Conservation (phyloP, 179 eudicot genomes). For the Amaranthus tricolor region DNA sequence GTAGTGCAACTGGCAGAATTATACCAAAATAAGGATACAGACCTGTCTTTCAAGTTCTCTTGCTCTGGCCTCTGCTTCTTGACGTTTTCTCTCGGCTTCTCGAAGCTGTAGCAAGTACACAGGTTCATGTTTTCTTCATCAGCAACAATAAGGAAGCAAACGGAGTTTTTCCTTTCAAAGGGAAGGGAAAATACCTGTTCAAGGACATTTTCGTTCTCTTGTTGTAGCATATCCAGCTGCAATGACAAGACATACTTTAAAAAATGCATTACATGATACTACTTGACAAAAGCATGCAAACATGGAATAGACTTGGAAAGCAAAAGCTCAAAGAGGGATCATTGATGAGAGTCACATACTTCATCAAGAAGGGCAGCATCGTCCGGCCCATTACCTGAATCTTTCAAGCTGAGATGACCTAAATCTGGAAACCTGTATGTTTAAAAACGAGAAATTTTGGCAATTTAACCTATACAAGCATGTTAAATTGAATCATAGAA, state of each 20-base stretch:
- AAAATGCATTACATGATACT: background rate
- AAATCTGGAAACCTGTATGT: slow-evolving; percentile 63
- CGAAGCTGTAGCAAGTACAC: slow-evolving; percentile 58
- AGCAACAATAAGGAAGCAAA: slow-evolving; percentile 6
- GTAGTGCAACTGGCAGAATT: slow-evolving; percentile 12
- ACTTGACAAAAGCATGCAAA: slow-evolving; percentile 10
- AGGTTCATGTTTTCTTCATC: slow-evolving; percentile 1
- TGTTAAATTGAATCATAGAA: too few relatives aligned
- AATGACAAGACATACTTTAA: slow-evolving; percentile 27
- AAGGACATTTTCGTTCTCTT: slow-evolving; percentile 76
- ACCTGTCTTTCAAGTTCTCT: slow-evolving; percentile 90
- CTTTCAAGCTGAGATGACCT: slow-evolving; percentile 51
- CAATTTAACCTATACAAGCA: background rate
- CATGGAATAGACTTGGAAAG: slow-evolving; percentile 8
- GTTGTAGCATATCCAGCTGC: slow-evolving; percentile 98
- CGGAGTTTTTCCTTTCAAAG: background rate
- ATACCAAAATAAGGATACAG: slow-evolving; percentile 19
- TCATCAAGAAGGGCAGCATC: slow-evolving; percentile 93
- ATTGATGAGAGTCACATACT: slow-evolving; percentile 41
- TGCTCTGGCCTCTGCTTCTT: slow-evolving; percentile 94
- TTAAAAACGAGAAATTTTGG: slow-evolving; percentile 9
- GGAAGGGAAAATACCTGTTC: slow-evolving; percentile 57
- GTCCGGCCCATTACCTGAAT: slow-evolving; percentile 65
- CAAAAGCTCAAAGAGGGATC: background rate
- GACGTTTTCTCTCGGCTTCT: slow-evolving; percentile 68